Conservation (phyloP, 1,284 basidiomycete genomes). For the Ceratobasidium sp. region DNA sequence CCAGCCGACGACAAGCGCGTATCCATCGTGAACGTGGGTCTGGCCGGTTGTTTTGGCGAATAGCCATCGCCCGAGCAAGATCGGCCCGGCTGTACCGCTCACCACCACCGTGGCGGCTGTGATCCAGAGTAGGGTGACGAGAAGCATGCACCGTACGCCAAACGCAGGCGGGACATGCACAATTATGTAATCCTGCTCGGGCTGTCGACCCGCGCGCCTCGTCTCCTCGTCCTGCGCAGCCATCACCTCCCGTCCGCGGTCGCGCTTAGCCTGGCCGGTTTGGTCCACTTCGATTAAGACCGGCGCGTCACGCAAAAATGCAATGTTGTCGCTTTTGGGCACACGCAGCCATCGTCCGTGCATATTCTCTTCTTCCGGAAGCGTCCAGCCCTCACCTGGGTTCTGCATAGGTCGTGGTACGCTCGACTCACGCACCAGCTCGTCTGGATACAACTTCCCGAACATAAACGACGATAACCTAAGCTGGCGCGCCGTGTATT, state of each 20-base stretch:
- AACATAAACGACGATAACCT: conserved; percentile 88
- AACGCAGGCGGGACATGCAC: conserved; percentile 86
- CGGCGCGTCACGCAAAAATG: conserved; percentile 69
- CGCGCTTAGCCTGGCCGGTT: conserved; percentile 68
- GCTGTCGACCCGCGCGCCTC: conserved; percentile 65
- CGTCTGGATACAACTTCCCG: conserved; percentile 65
- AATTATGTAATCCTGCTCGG: conserved; percentile 77
- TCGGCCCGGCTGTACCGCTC: conserved; percentile 65
- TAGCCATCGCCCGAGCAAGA: conserved; percentile 73
- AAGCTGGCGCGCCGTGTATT: conserved; percentile 64
- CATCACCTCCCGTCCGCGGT: conserved; percentile 65
- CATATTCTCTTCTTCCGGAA: conserved; percentile 15
- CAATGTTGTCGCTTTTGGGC: conserved; percentile 81
- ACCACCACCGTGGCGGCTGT: conserved; percentile 68
- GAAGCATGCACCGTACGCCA: conserved; percentile 71
- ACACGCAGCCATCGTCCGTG: conserved; percentile 58
- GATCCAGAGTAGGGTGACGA: conserved; percentile 76
- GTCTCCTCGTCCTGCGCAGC: conserved; percentile 72
- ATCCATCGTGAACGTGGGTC: conserved; percentile 79
- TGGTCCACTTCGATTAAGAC: conserved; percentile 74
- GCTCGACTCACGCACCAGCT: conserved; percentile 51
- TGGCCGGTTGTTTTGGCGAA: conserved; percentile 52
- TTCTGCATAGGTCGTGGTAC: conserved; percentile 43
- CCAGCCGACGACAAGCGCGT: conserved; percentile 80
- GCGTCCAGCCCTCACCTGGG: conserved; percentile 15